A percentile compares a stretch with the other conserved stretches of the same genome.
Evolutionary conservation across 176 grass and related monocot species (phyloP).

Genomic region (Bonia amplexicaulis): DNA sequence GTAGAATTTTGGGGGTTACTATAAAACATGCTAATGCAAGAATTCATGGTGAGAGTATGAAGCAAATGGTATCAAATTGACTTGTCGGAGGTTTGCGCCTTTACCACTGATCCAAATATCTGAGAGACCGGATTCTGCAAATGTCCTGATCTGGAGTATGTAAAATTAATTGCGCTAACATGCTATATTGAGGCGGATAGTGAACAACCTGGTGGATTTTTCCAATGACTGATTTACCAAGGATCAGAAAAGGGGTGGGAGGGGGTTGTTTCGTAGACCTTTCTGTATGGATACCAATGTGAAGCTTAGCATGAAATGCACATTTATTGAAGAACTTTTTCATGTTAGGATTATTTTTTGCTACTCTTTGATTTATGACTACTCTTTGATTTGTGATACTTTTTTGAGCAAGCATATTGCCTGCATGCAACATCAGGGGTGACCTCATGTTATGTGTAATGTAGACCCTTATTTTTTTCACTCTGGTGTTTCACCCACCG

Average conservation of each 20-base stretch:
- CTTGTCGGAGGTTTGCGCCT: neutral
- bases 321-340: neutral
- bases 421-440: neutral
- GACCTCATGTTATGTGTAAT: neutral
- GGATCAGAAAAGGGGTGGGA: neutral
- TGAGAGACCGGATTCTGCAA: neutral
- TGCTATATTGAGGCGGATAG: neutral
- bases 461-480: neutral
- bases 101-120: neutral
- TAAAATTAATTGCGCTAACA: neutral
- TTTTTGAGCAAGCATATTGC: neutral
- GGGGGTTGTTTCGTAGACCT: neutral
- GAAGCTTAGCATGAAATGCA: neutral
- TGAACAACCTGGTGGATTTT: neutral
- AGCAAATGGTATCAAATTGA: neutral
- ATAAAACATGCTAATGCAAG: neutral
- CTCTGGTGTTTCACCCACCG: neutral
- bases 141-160: neutral
- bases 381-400: neutral
- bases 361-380: neutral
- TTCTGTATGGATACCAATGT: neutral
- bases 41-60: neutral
- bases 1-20: neutral
- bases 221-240: neutral
- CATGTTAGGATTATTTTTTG: constrained; percentile 2